Evolutionary conservation across 2,329 filamentous ascomycete genomes (phyloP).

Genomic region (Blastomyces gilchristii): DNA sequence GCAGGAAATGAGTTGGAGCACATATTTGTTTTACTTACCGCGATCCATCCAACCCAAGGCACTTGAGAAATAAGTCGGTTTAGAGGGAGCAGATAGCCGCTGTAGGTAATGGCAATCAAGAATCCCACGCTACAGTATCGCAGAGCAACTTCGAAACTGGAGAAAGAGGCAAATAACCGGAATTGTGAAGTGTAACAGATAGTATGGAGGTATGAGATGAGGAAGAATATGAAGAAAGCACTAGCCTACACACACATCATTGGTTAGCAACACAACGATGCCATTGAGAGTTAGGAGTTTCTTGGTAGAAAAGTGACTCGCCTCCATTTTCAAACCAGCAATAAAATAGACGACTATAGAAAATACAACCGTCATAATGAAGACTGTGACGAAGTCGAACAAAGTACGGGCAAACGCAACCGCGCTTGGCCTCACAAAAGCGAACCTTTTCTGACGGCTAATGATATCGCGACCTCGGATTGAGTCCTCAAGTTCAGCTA

Average conservation of each 20-base stretch:
- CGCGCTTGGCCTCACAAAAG: slow-evolving; percentile 53
- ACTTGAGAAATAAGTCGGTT: slow-evolving; percentile 45
- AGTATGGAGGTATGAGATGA: slow-evolving; percentile 50
- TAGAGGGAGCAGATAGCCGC: slow-evolving; percentile 53
- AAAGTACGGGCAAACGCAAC: slow-evolving; percentile 49
- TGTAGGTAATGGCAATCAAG: slow-evolving; percentile 50
- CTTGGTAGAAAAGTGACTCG: neutral
- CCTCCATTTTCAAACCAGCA: slow-evolving; percentile 38
- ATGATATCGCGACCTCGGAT: slow-evolving; percentile 58
- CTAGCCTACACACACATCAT: slow-evolving; percentile 31
- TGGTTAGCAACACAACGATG: slow-evolving; percentile 2
- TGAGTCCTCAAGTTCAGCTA: slow-evolving; percentile 66
- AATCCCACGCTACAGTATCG: slow-evolving; percentile 50
- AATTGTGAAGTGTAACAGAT: slow-evolving; percentile 52
- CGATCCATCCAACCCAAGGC: slow-evolving; percentile 53
- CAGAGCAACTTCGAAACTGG: slow-evolving; percentile 52
- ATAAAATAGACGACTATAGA: slow-evolving; percentile 72
- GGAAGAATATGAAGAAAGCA: slow-evolving; percentile 53
- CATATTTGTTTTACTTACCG: slow-evolving; percentile 17
- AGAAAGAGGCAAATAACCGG: slow-evolving; percentile 50
- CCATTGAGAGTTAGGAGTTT: neutral
- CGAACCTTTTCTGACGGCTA: slow-evolving; percentile 53
- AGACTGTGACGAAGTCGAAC: slow-evolving; percentile 46
- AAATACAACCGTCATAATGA: slow-evolving; percentile 49
- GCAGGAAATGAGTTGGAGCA: neutral